phyloP scores from a whole-genome alignment of 352 stramenopile species.

The Globisporangium nodosum region DNA sequence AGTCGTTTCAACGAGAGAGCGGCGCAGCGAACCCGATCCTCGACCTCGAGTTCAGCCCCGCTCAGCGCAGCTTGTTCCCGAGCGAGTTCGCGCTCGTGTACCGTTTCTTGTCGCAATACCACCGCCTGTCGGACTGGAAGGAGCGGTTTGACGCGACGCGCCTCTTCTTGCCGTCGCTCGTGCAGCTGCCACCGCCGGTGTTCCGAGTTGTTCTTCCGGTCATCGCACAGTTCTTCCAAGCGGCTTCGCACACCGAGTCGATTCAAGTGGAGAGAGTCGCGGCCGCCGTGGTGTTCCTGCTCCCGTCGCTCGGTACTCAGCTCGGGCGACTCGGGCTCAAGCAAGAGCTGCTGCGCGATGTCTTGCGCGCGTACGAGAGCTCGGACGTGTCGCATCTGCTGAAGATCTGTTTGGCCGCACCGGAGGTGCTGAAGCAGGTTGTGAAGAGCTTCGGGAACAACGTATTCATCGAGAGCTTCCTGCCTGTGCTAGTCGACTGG shows the following conservation, averaged over 20 bases:
- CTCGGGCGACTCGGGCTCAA: conserved; percentile 26
- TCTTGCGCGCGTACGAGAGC: conserved; percentile 57
- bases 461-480: conserved; percentile 41
- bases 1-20: not conserved
- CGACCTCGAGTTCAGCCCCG: conserved; percentile 14
- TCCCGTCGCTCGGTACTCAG: conserved; percentile 34
- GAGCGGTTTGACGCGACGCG: conserved; percentile 30
- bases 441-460: conserved; percentile 39
- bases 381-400: conserved; percentile 29
- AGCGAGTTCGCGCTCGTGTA: conserved; percentile 37
- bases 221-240: conserved; percentile 48
- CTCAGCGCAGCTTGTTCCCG: conserved; percentile 37
- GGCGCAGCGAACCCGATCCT: conserved; percentile 4
- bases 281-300: conserved; percentile 55
- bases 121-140: conserved; percentile 31
- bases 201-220: conserved; percentile 51
- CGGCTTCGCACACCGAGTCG: conserved; percentile 28
- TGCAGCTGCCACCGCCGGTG: conserved; percentile 29
- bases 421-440: conserved; percentile 41
- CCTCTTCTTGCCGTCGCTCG: conserved; percentile 28
- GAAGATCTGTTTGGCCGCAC: conserved; percentile 39
- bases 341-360: conserved; percentile 32
- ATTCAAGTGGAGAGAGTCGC: conserved; percentile 38
- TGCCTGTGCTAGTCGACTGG: conserved; percentile 70
- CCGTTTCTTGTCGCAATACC: conserved; percentile 38